Evolutionary conservation across 352 stramenopile species (phyloP).

Genomic region (Pythium aquatile): DNA sequence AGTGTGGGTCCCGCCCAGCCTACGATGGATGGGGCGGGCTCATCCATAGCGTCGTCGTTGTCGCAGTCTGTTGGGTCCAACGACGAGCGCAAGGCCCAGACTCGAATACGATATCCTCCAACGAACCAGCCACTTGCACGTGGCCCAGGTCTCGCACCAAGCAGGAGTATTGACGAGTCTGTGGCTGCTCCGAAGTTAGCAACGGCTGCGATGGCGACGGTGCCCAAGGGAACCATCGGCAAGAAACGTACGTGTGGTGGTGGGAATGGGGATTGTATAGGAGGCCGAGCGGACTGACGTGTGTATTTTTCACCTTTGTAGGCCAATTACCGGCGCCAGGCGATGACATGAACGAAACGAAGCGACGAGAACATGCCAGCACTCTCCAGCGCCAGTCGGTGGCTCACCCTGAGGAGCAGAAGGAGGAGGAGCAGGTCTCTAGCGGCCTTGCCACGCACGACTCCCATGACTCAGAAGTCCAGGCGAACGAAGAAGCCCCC

Average conservation of each 20-base stretch:
- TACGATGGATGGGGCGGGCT: neutral
- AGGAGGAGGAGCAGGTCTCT: neutral
- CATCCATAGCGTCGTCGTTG: conserved; percentile 4
- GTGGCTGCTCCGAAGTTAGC: conserved; percentile 3
- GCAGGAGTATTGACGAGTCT: conserved; percentile 28
- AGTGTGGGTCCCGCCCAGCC: neutral
- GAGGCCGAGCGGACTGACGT: neutral
- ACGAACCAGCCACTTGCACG: conserved; percentile 23
- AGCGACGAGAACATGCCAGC: neutral
- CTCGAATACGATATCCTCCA: conserved; percentile 39
- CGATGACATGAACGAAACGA: neutral
- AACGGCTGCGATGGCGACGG: neutral
- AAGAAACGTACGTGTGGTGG: conserved; percentile 25
- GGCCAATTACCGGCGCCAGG: conserved; percentile 15
- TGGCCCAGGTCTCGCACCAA: conserved; percentile 25
- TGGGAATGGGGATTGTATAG: neutral
- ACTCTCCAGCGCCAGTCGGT: neutral
- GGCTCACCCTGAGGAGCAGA: neutral
- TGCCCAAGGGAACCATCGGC: conserved; percentile 1
- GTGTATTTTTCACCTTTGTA: neutral
- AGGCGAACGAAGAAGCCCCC: neutral
- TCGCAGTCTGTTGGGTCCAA: conserved; percentile 9
- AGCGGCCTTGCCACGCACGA: neutral
- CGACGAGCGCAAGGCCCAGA: conserved; percentile 37
- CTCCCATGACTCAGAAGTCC: neutral